phyloP scores from a whole-genome alignment of 2,329 filamentous ascomycete genomes.

The Arthrobotrys sinensis region DNA sequence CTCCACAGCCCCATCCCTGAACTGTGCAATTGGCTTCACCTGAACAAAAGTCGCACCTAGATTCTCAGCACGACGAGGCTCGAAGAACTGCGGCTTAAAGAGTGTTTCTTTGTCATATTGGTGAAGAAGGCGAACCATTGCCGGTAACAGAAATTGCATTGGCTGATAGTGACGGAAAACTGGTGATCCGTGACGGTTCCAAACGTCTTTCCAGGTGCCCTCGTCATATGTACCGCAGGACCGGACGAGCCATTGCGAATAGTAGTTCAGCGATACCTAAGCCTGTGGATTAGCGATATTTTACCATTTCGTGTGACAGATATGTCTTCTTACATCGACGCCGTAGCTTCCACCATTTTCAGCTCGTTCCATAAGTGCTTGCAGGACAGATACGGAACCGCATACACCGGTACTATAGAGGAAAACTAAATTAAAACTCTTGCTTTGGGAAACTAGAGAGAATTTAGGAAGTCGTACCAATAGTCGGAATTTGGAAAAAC shows the following conservation, averaged over 20 bases:
- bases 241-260: conserved; percentile 68
- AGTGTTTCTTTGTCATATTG: conserved; percentile 67
- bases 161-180: conserved; percentile 72
- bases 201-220: conserved; percentile 71
- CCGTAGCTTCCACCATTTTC: conserved; percentile 68
- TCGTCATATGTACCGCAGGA: conserved; percentile 68
- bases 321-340: conserved; percentile 67
- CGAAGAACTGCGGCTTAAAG: conserved; percentile 71
- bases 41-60: conserved; percentile 67
- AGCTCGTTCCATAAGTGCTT: conserved; percentile 68
- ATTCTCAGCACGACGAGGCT: conserved; percentile 67
- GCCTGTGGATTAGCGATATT: neutral
- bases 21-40: conserved; percentile 70
- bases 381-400: conserved; percentile 68
- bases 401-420: conserved; percentile 67
- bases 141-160: conserved; percentile 69
- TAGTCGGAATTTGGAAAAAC: conserved; percentile 70
- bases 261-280: conserved; percentile 68
- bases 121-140: conserved; percentile 66
- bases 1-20: conserved; percentile 66
- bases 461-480: conserved; percentile 63
- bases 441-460: no score
- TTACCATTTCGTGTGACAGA: neutral
- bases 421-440: no score
- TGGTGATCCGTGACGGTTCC: conserved; percentile 68